Conservation (phyloP, 306 rosid species). For the Pueraria montana region DNA sequence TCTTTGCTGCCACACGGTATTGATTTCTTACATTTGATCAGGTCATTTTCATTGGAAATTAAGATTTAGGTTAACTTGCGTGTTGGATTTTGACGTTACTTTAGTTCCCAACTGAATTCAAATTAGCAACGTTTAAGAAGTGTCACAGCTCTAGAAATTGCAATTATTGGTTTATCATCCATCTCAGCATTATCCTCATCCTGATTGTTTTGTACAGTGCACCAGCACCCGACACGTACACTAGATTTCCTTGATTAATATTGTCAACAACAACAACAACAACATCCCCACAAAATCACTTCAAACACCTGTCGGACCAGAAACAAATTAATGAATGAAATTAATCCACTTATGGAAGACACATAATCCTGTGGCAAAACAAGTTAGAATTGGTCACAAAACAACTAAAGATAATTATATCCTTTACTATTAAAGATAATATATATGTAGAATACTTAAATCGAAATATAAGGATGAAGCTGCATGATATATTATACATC, state of each 20-base stretch:
- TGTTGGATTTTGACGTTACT: not conserved
- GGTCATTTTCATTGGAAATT: not conserved
- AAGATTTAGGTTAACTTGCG: not conserved
- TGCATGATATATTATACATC: no score
- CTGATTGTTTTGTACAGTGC: not conserved
- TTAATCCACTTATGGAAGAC: not conserved
- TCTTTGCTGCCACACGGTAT: not conserved
- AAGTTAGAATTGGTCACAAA: no score
- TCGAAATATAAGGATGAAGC: no score
- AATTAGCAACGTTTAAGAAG: constrained; percentile 19
- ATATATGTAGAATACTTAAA: no score
- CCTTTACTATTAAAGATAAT: no score
- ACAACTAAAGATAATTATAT: no score
- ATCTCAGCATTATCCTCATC: constrained; percentile 26
- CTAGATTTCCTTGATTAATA: not conserved
- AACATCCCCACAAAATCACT: constrained; percentile 1
- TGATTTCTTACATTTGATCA: no score
- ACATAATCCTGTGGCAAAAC: no score
- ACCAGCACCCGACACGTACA: constrained; percentile 28
- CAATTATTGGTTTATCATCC: constrained; percentile 12
- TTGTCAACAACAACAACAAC: not conserved
- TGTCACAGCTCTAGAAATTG: constrained; percentile 34
- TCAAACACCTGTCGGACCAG: constrained; percentile 25
- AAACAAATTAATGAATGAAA: no score
- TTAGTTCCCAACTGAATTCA: not conserved